Evolutionary conservation across 768 basidiomycete species (phyloP).

Genomic region (Termitomyces titanicus): DNA sequence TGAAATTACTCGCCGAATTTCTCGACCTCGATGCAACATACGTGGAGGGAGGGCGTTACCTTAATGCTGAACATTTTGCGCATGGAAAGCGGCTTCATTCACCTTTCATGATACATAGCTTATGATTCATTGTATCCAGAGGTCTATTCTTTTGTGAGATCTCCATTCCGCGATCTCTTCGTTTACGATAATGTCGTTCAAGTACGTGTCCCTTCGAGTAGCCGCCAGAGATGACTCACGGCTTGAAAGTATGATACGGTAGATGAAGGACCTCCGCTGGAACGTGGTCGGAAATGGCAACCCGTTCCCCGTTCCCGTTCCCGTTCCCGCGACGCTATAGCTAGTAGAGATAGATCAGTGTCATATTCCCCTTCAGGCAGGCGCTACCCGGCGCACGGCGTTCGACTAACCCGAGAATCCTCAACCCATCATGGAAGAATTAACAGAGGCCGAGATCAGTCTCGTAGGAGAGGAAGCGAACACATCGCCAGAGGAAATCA

Average conservation of each 20-base stretch:
- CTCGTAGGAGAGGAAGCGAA: background rate
- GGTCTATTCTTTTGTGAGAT: slow-evolving; percentile 84
- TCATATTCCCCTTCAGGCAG: slow-evolving; percentile 36
- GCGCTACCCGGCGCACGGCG: slow-evolving; percentile 18
- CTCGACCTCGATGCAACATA: slow-evolving; percentile 73
- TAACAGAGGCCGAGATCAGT: background rate
- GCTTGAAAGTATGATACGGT: slow-evolving; percentile 56
- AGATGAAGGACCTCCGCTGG: slow-evolving; percentile 33
- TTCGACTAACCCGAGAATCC: background rate
- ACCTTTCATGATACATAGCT: background rate
- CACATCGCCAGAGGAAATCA: background rate
- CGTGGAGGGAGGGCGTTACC: slow-evolving; percentile 48
- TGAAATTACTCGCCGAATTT: slow-evolving; percentile 83
- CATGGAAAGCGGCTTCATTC: slow-evolving; percentile 57
- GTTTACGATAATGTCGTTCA: slow-evolving; percentile 81
- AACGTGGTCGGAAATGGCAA: slow-evolving; percentile 26
- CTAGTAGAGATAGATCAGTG: slow-evolving; percentile 19
- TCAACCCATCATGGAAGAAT: background rate
- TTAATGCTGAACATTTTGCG: slow-evolving; percentile 89
- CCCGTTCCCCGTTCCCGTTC: slow-evolving; percentile 6
- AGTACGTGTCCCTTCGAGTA: slow-evolving; percentile 45
- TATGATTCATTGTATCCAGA: slow-evolving; percentile 41
- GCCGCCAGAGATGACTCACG: slow-evolving; percentile 5
- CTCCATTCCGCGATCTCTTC: slow-evolving; percentile 81
- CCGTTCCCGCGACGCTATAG: slow-evolving; percentile 10